Base-by-base conservation (phyloP, 2,329 filamentous ascomycete genomes). In the Penicillium vulpinum region DNA sequence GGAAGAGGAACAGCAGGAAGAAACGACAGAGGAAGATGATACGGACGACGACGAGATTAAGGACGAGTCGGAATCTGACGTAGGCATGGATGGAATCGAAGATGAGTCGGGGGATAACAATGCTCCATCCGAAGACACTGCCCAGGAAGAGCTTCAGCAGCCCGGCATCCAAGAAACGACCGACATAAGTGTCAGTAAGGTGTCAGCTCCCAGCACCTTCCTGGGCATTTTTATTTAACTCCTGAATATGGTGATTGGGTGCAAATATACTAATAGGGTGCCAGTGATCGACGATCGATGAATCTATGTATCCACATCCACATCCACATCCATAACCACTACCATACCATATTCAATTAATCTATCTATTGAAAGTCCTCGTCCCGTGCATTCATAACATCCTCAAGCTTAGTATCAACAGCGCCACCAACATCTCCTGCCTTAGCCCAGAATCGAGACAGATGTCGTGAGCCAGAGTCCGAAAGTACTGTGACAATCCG, bases 401-500 rank as follows among this genome's bases (percentile, higher is more conserved):
- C 76, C 47, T 78, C 75, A 41, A 81, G 67, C 57, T 74, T 79
- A 8, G 76, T 80, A 58, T 77, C 75, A 38, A 73, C 67, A 13
- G 74, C 73, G 21, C 74, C 77, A 35, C 77, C 79, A 51, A 81
- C 73, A 63, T 78, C 73, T 31, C 79, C 79, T 44, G 78, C 77
- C 57, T 75, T 72, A 18, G 76, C 74, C 79, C 79, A 81, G 65
- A 81, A 81, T 51, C 78, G 77, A n/a, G 79, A 81, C n/a, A 81
- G 66, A 67, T 81, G 79, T 46, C 79, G 72, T 44, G 77, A 77
- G 4, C 79, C 79, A n/a, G 78, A 81, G 62, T 81, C 79, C 43
- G 78, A 81, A 43, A 81, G 65, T 16, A 81, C 71, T 1, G 79
- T 81, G 18, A 80, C 79, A 33, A 81, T 75, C 48, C 75, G 67